These are phyloP conservation scores for Aspergillus quadricinctus DNA, from an alignment of 2,329 filamentous ascomycete species.

Conservation along the genomic window DNA sequence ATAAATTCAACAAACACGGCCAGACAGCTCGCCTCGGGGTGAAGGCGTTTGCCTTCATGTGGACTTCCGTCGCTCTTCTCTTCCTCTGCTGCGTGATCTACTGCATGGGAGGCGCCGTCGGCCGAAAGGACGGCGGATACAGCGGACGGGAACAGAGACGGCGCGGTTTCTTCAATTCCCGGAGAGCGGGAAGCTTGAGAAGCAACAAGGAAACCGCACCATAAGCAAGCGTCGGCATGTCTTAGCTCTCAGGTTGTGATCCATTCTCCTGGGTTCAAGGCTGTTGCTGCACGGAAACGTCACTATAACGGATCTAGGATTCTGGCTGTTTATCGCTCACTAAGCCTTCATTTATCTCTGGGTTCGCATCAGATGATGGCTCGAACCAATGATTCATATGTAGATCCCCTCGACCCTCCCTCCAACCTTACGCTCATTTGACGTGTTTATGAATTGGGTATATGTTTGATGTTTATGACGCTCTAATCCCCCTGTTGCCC, in stretches of 20 bases:
- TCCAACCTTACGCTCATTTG: background rate
- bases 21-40: slow-evolving; percentile 49
- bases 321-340: background rate
- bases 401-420: background rate
- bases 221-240: slow-evolving; percentile 10
- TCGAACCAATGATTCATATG: background rate
- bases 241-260: background rate
- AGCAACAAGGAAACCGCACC: slow-evolving; percentile 27
- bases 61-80: slow-evolving; percentile 53
- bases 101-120: slow-evolving; percentile 46
- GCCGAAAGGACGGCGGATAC: slow-evolving; percentile 30
- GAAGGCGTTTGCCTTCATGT: slow-evolving; percentile 60
- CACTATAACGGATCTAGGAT: background rate
- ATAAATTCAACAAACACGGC: slow-evolving; percentile 50
- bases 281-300: background rate
- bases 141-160: slow-evolving; percentile 34
- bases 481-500: background rate
- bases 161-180: slow-evolving; percentile 35
- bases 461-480: background rate
- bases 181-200: slow-evolving; percentile 24
- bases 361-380: background rate
- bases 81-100: slow-evolving; percentile 55
- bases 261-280: background rate
- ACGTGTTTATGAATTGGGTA: background rate
- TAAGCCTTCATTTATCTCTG: background rate